Conservation (phyloP, 2,329 filamentous ascomycete species). For the Calonectria pseudoreteaudii region DNA sequence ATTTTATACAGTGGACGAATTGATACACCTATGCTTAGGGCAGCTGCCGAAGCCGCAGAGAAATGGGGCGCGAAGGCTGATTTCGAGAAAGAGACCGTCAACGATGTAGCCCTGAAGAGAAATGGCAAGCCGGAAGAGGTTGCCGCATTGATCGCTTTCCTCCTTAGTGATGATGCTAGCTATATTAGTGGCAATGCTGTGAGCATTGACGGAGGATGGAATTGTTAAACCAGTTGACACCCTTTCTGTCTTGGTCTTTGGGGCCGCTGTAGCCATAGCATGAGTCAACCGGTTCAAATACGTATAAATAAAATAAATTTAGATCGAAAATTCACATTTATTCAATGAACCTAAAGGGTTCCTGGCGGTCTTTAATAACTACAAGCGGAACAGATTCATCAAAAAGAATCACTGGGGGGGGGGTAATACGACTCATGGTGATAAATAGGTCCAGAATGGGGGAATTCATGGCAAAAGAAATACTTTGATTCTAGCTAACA, state of each 20-base stretch:
- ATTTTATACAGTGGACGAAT: slow-evolving; percentile 37
- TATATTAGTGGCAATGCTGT: slow-evolving; percentile 42
- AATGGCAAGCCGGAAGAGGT: slow-evolving; percentile 42
- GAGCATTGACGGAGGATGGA: slow-evolving; percentile 45
- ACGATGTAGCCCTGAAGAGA: slow-evolving; percentile 35
- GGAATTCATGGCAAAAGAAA: background rate
- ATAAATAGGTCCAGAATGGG: background rate
- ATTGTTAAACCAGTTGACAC: slow-evolving; percentile 30
- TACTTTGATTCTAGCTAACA: background rate
- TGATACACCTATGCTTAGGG: slow-evolving; percentile 45
- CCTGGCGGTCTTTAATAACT: background rate
- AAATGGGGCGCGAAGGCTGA: slow-evolving; percentile 15
- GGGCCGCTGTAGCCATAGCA: background rate
- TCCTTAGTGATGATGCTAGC: slow-evolving; percentile 43
- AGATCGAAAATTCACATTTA: background rate
- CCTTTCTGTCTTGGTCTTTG: background rate
- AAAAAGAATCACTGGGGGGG: background rate
- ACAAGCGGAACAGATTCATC: background rate
- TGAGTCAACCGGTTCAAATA: background rate
- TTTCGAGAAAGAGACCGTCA: slow-evolving; percentile 27
- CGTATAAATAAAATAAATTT: background rate
- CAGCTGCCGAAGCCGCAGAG: slow-evolving; percentile 26
- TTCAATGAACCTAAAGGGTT: background rate
- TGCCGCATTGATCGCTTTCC: slow-evolving; percentile 42
- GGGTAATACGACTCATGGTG: too few species aligned